Evolutionary conservation across 306 rosid species (phyloP), one percentile per base, ranked within the genome.

Genomic region (Malus orientalis): DNA sequence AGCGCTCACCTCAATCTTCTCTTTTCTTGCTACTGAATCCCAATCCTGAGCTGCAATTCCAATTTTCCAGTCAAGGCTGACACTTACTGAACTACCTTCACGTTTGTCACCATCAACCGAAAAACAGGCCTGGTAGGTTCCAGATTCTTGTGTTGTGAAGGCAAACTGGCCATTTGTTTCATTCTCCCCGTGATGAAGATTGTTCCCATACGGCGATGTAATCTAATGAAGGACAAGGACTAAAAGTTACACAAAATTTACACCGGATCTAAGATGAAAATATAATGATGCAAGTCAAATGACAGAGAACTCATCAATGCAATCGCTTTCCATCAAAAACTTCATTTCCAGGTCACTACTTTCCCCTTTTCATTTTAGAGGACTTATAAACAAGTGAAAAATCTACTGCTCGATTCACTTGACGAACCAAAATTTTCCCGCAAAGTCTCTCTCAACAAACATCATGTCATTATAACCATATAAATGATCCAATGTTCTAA

Each of bases 1-100:
- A 47, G 10, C 13, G 6, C 75, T 73, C 25, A 92, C 99, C 92
- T 90, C 97, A 71, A 95, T 85, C 90, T 92, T 95, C 84, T 95
- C 99, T 76, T 90, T 92, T 82, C 81, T 95, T 42, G 99, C 99
- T 67, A 95, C 97, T 14, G 99, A 81, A 63, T 92, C 99, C 99
- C 99, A 95, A 82, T 95, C 99, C 86, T 89, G 93, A 32, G 99
- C 96, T 22, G 96, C 97, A 82, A 95, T 82, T 65, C 99, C 99
- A 18, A 89, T 92, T 91, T 79, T 95, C 99, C 99, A 92, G 75
- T 95, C 99, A 80, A 95, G 86, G 85, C 89, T 89, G 64, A 95
- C 82, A 79, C 87, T 92, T 44, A 90, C 82, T 4, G 84, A 81
- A 58, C 67, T 59, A 4, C 65, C 72, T 33, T 54, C 87, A 22